Evolutionary conservation across 106 monocot genomes (phyloP).

Genomic region (Apostasia shenzhenica): DNA sequence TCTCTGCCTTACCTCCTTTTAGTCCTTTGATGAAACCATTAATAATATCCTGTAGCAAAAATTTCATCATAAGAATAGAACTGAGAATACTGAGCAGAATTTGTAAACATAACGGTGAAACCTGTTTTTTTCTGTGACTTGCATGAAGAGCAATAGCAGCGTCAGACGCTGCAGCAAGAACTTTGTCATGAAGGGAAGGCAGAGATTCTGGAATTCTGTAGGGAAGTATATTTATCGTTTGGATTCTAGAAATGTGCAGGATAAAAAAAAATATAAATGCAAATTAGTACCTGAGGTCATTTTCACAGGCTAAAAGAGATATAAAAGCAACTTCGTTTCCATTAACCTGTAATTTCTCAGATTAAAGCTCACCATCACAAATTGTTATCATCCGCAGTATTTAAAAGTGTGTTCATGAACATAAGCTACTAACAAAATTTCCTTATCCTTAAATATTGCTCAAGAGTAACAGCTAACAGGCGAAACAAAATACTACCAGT

Average conservation of each 20-base stretch:
- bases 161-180: conserved; percentile 85
- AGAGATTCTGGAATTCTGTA: conserved; percentile 80
- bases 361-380: conserved; percentile 1
- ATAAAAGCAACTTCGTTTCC: conserved; percentile 86
- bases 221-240: conserved; percentile 5
- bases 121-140: conserved; percentile 70
- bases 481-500: no score
- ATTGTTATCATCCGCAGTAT: background rate
- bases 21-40: conserved; percentile 76
- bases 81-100: background rate
- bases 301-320: conserved; percentile 44
- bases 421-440: no score
- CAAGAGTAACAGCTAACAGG: no score
- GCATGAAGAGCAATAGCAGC: conserved; percentile 44
- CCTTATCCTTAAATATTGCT: no score
- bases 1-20: conserved; percentile 48
- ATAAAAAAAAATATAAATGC: background rate
- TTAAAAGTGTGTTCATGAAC: background rate
- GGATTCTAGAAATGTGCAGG: background rate
- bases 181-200: conserved; percentile 92
- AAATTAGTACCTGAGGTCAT: conserved; percentile 64
- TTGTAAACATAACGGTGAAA: conserved; percentile 7
- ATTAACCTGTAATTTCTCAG: conserved; percentile 51
- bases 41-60: conserved; percentile 44
- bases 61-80: conserved; percentile 13